Evolutionary conservation across 108 stramenopile genomes (phyloP).

Genomic region (Aurantiochytrium sp.): DNA sequence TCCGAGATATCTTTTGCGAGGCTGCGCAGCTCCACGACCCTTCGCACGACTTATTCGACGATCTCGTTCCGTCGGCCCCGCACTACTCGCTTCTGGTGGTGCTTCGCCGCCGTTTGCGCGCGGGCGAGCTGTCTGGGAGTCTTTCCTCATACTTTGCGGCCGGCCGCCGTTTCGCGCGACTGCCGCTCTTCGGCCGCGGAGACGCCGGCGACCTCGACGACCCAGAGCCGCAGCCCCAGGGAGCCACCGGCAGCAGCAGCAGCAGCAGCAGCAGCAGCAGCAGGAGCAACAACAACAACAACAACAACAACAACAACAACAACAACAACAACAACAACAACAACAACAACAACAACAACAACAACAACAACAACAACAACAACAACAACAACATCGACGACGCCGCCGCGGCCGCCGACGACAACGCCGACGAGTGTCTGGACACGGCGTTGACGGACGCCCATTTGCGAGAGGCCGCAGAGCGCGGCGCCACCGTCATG

Average conservation of each 20-base stretch:
- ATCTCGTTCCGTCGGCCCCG: neutral
- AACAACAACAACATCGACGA: too few relatives aligned
- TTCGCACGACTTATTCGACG: neutral
- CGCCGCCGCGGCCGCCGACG: too few relatives aligned
- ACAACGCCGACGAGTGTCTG: neutral
- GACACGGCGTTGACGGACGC: neutral
- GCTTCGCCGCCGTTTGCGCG: neutral
- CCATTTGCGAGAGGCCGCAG: neutral
- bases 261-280: too few relatives aligned
- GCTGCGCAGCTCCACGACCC: neutral
- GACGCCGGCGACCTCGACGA: neutral
- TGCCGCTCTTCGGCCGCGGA: neutral
- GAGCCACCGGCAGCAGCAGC: too few relatives aligned
- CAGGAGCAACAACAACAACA: too few relatives aligned
- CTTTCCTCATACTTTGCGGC: neutral
- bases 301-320: too few relatives aligned
- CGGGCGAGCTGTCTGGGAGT: neutral
- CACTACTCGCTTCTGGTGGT: neutral
- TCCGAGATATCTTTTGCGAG: neutral
- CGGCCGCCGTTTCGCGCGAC: neutral
- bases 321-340: too few relatives aligned
- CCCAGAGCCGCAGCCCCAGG: too few relatives aligned
- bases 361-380: too few relatives aligned
- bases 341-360: too few relatives aligned
- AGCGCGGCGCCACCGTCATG: neutral